These are phyloP conservation scores for Alopecurus myosuroides DNA, from an alignment of 176 grass and related monocot genomes.

Conservation along the genomic window DNA sequence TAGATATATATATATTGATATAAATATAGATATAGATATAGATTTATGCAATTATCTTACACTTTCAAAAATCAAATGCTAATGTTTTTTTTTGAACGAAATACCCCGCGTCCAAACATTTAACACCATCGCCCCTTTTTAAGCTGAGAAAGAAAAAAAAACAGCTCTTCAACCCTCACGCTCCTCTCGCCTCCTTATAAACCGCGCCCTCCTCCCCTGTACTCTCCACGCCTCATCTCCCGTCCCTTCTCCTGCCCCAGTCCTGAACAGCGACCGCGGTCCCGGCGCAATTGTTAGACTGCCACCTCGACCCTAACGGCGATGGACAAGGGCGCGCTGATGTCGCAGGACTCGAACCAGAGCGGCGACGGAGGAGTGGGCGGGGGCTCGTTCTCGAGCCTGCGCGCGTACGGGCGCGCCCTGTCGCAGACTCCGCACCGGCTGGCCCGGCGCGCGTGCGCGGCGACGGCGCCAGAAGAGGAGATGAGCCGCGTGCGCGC, in stretches of 20 bases:
- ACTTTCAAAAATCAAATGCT: too few relatives aligned
- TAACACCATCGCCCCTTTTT: not conserved
- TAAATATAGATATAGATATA: too few relatives aligned
- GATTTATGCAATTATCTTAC: too few relatives aligned
- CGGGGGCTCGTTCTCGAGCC: constrained; percentile 54
- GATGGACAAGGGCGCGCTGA: constrained; percentile 27
- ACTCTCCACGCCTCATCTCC: not conserved
- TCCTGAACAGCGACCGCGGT: too few relatives aligned
- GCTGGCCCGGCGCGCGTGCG: constrained; percentile 36
- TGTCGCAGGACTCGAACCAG: not conserved
- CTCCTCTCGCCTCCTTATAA: constrained; percentile 28
- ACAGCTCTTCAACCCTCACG: not conserved
- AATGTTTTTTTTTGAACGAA: too few relatives aligned
- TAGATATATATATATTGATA: too few relatives aligned
- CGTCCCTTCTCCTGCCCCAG: not conserved
- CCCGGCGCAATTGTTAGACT: not conserved
- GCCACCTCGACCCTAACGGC: not conserved
- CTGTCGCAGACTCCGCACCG: constrained; percentile 41
- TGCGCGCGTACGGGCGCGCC: constrained; percentile 48
- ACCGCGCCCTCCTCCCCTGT: not conserved
- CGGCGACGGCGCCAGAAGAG: constrained; percentile 47
- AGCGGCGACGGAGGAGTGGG: not conserved
- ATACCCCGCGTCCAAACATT: not conserved
- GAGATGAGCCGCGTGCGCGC: constrained; percentile 70
- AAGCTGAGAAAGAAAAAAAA: not conserved